A percentile compares a stretch with the other conserved stretches of the same genome.
phyloP scores from a whole-genome alignment of 768 basidiomycete genomes.

The Termitomyces sp. region DNA sequence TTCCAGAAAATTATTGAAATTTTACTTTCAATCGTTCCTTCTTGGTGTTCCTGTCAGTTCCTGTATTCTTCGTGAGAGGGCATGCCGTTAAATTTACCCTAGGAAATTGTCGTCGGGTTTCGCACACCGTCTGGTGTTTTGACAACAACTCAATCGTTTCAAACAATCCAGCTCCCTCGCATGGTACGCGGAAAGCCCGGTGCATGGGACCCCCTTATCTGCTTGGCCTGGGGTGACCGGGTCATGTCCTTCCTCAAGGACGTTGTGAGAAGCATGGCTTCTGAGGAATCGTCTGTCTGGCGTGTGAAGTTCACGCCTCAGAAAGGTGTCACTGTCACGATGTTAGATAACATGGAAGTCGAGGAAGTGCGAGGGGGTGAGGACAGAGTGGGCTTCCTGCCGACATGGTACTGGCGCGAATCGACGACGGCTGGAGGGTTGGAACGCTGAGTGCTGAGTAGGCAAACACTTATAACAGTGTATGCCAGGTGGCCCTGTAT shows the following conservation, averaged over 20 bases:
- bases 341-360: slow-evolving; percentile 43
- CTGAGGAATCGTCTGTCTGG: slow-evolving; percentile 47
- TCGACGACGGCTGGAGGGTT: slow-evolving; percentile 10
- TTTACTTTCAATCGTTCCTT: slow-evolving; percentile 88
- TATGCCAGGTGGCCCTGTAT: slow-evolving; percentile 7
- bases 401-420: slow-evolving; percentile 63
- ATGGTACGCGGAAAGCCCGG: slow-evolving; percentile 67
- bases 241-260: slow-evolving; percentile 54
- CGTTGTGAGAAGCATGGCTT: slow-evolving; percentile 19
- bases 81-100: neutral
- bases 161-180: slow-evolving; percentile 76
- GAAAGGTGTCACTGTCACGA: slow-evolving; percentile 44
- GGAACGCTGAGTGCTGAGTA: slow-evolving; percentile 11
- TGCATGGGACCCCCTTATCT: slow-evolving; percentile 73
- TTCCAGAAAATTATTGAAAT: slow-evolving; percentile 81
- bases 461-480: slow-evolving; percentile 20
- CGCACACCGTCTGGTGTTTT: slow-evolving; percentile 72
- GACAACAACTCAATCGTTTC: slow-evolving; percentile 62
- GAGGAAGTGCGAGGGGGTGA: slow-evolving; percentile 61
- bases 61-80: neutral
- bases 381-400: slow-evolving; percentile 76
- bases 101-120: slow-evolving; percentile 88
- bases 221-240: slow-evolving; percentile 66
- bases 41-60: slow-evolving; percentile 79
- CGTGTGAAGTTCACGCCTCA: slow-evolving; percentile 61